Conservation (phyloP, 768 basidiomycete species). For the Tylopilus intermedius region DNA sequence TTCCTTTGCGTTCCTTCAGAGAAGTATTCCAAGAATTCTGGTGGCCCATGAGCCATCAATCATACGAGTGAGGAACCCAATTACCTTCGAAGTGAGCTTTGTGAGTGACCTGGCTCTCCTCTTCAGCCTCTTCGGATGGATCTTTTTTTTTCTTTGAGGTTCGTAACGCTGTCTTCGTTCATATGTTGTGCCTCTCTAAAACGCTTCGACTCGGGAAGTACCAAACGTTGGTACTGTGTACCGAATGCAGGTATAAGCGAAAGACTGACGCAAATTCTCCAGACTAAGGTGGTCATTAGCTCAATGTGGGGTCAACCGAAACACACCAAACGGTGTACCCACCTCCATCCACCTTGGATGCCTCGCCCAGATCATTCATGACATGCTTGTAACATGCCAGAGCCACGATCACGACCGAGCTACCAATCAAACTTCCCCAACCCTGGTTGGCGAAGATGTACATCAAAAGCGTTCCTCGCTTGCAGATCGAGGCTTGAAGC, state of each 20-base stretch:
- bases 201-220: slow-evolving; percentile 63
- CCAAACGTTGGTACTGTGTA: slow-evolving; percentile 73
- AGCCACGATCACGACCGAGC: slow-evolving; percentile 58
- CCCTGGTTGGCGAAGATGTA: slow-evolving; percentile 78
- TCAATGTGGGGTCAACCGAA: not conserved
- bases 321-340: slow-evolving; percentile 15
- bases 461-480: slow-evolving; percentile 69
- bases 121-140: slow-evolving; percentile 1
- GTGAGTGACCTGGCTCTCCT: slow-evolving; percentile 29
- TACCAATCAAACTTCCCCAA: slow-evolving; percentile 68
- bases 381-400: slow-evolving; percentile 57
- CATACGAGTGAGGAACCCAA: not conserved
- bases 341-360: slow-evolving; percentile 69
- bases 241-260: slow-evolving; percentile 71
- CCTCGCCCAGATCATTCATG: slow-evolving; percentile 56
- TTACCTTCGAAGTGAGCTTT: slow-evolving; percentile 51
- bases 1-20: slow-evolving; percentile 46
- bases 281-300: slow-evolving; percentile 36
- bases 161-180: slow-evolving; percentile 23
- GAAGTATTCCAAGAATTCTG: slow-evolving; percentile 65
- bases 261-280: slow-evolving; percentile 71
- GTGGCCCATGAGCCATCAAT: not conserved
- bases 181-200: slow-evolving; percentile 40
- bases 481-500: slow-evolving; percentile 46
- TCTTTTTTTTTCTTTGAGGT: slow-evolving; percentile 31